Evolutionary conservation across 2,329 filamentous ascomycete genomes (phyloP).

Genomic region (Hymenoscyphus repandus): DNA sequence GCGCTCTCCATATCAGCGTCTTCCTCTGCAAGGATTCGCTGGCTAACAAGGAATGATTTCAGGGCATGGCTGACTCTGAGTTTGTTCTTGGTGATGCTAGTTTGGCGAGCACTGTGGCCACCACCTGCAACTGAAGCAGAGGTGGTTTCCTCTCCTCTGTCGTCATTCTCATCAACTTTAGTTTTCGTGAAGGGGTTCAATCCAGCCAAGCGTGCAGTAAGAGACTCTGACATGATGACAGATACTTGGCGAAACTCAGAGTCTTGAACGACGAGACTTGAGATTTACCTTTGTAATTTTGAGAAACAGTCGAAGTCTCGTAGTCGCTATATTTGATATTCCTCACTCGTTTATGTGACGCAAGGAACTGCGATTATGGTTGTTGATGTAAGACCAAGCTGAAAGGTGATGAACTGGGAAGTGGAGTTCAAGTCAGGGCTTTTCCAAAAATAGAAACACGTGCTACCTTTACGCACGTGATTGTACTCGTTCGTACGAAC

Average conservation of each 20-base stretch:
- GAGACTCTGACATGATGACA: background rate
- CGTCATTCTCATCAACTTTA: conserved; percentile 4
- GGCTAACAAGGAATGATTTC: conserved; percentile 48
- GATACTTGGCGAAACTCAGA: background rate
- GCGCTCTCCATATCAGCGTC: conserved; percentile 39
- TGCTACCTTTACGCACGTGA: too few relatives aligned
- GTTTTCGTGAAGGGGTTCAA: conserved; percentile 4
- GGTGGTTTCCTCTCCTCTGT: conserved; percentile 2
- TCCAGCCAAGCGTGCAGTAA: background rate
- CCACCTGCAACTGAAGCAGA: conserved; percentile 14
- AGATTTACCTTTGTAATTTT: background rate
- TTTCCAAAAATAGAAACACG: too few relatives aligned
- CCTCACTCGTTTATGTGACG: too few relatives aligned
- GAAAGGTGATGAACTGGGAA: too few relatives aligned
- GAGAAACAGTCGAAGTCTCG: background rate
- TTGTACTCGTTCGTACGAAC: too few relatives aligned
- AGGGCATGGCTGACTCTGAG: conserved; percentile 56
- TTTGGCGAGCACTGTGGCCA: conserved; percentile 24
- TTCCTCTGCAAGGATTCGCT: conserved; percentile 43
- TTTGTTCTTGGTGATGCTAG: conserved; percentile 43
- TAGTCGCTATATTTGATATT: background rate
- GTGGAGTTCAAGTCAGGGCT: too few relatives aligned
- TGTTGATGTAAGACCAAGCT: too few relatives aligned
- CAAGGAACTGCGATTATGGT: too few relatives aligned
- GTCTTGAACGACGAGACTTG: background rate